Base-by-base conservation (phyloP, 2,329 filamentous ascomycete genomes). In the Ophiobolus disseminans region DNA sequence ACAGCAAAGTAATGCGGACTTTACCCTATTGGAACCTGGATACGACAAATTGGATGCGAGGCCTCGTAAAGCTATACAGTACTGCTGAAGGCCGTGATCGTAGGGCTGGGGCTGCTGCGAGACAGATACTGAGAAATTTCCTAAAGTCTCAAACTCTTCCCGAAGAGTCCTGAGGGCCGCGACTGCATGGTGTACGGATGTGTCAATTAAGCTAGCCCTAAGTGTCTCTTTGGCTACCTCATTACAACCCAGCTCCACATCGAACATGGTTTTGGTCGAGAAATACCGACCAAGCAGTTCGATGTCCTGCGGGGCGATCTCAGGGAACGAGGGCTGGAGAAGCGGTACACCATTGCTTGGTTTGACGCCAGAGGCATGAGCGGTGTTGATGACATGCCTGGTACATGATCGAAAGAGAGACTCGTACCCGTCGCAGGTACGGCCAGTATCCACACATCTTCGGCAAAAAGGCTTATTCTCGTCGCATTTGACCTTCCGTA, bases 1-100 rank as follows among this genome's bases (percentile, higher is more conserved):
- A 57, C 77, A 80, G 64, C 77, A 80, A 48, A 78, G 65, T 25
- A 79, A 61, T 43, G 75, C 72, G 19, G 74, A 75, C 48, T 65
- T 75, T 23, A 77, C 54, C 4, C 48, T 48, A 7, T 61, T 55
- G 8, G 64, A 57, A 48, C 59, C 49, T 3, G 66, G 67, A 47
- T 59, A 69, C 14, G 73, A 73, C 36, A 79, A 45, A 8, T 69
- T 72, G 14, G 69, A 74, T 2, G 73, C 75, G 4, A 79, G 70
- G 31, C 72, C 71, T 6, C 67, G 44, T 8, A 80, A 61, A 28
- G 76, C 76, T 54, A 73, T 69, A 49, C 67, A 66, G 48, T 80
- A 79, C 51, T 78, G 73, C 46, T 74, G 63, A 31, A 78, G 63
- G 20, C 76, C 76, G 57, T 73, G 74, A 30, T 72, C 39, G 52